These are phyloP conservation scores for Solioccasus polychromus DNA, from an alignment of 768 basidiomycete species.

Conservation along the genomic window DNA sequence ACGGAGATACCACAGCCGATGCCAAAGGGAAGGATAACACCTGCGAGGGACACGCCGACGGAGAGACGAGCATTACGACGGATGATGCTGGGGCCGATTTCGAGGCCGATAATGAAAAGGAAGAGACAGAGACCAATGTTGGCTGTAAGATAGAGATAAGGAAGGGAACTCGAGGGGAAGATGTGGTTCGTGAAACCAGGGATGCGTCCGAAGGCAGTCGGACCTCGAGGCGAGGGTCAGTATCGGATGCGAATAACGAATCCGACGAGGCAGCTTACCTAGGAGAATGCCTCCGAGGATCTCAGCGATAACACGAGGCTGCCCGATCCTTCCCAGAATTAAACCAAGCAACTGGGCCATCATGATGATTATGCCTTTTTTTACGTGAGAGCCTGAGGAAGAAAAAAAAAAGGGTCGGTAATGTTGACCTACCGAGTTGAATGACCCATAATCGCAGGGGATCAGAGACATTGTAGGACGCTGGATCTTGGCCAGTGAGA, in stretches of 20 bases:
- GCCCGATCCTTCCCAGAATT: constrained; percentile 63
- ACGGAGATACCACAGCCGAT: constrained; percentile 75
- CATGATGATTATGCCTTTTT: constrained; percentile 69
- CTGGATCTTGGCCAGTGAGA: constrained; percentile 73
- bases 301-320: constrained; percentile 93
- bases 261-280: constrained; percentile 38
- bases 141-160: constrained; percentile 83
- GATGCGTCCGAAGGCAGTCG: constrained; percentile 72
- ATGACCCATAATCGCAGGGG: constrained; percentile 78
- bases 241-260: constrained; percentile 60
- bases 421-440: constrained; percentile 54
- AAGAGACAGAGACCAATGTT: constrained; percentile 88
- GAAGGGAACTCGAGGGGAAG: constrained; percentile 67
- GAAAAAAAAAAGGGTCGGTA: neutral
- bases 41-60: constrained; percentile 67
- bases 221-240: constrained; percentile 19
- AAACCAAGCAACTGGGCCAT: constrained; percentile 75
- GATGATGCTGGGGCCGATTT: constrained; percentile 81
- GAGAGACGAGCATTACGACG: constrained; percentile 71
- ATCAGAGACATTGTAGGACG: constrained; percentile 54
- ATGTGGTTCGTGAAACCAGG: constrained; percentile 86
- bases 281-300: constrained; percentile 88
- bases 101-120: constrained; percentile 91
- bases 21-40: constrained; percentile 85
- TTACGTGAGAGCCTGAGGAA: constrained; percentile 1